Evolutionary conservation across 257 asterid genomes (phyloP), one percentile per base, ranked within the genome.

Genomic region (Ophiorrhiza pumila): DNA sequence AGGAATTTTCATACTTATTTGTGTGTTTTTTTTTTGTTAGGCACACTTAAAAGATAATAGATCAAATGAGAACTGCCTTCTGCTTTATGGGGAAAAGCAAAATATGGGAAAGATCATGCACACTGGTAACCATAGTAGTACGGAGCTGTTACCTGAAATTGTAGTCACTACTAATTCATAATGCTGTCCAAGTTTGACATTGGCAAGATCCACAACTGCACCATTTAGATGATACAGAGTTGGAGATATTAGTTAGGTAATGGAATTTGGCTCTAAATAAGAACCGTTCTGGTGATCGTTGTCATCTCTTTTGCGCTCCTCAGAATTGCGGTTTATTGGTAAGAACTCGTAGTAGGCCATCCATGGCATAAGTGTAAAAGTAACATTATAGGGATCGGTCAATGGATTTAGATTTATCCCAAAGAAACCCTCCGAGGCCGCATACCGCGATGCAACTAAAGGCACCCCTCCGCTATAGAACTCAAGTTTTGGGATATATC

Each of bases 181-280:
- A n/a, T n/a, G n/a, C n/a, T n/a, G n/a, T n/a, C n/a, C n/a, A n/a
- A n/a, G n/a, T n/a, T 65, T n/a, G 34, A 65, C 71, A 42, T 65
- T 65, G 50, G 12, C 60, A 47, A 67, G 59, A 47, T 67, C 60
- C 45, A 67, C 60, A 17, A n/a, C n/a, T n/a, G n/a, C n/a, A n/a
- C n/a, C n/a, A n/a, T n/a, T 23, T 63, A 2, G 49, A 37, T 31
- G 1, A 2, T 20, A n/a, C 37, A 8, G 20, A 8, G 1, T 39
- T 20, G 20, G 22, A 15, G 18, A 3, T 37, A 45, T 34, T 8
- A 14, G 14, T 23, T 22, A n/a, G n/a, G 4, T 55, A 32, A 56
- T 23, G 62, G 18, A 56, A 25, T 56, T 56, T 4, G 29, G 11
- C 7, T 39, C 22, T n/a, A n/a, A n/a, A n/a, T n/a, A n/a, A n/a